phyloP scores from a whole-genome alignment of 2,329 filamentous ascomycete species.

The Alternaria longipes region DNA sequence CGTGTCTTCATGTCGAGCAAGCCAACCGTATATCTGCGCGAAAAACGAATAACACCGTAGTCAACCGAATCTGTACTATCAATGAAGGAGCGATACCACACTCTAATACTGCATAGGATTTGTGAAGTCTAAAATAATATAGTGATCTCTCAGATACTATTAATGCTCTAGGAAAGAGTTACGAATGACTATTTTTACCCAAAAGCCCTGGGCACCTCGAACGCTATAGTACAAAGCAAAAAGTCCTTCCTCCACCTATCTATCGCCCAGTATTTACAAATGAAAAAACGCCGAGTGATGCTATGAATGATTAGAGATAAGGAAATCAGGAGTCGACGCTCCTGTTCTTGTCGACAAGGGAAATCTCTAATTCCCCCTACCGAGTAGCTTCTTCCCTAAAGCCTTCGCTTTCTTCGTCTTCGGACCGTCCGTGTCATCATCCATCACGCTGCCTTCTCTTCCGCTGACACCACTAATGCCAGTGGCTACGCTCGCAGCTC shows the following conservation, averaged over 20 bases:
- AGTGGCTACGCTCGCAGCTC: constrained; percentile 20
- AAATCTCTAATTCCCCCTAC: constrained; percentile 15
- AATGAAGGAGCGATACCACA: background rate
- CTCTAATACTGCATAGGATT: background rate
- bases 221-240: constrained; percentile 2
- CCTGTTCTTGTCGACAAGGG: background rate
- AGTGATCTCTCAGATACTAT: background rate
- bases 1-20: too few species aligned
- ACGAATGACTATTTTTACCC: background rate
- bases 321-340: background rate
- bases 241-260: background rate
- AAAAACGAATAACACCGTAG: background rate
- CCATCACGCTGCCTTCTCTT: background rate
- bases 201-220: background rate
- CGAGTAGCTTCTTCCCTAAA: constrained; percentile 28
- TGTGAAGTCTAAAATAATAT: background rate
- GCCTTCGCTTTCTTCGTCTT: constrained; percentile 28
- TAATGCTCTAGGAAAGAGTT: background rate
- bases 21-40: background rate
- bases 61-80: background rate
- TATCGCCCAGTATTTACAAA: constrained; percentile 7
- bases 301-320: background rate
- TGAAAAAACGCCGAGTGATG: constrained; percentile 4
- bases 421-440: constrained; percentile 10
- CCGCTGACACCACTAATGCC: constrained; percentile 13